A percentile compares a stretch with the other conserved stretches of the same genome.
Evolutionary conservation across 306 rosid genomes (phyloP).

Genomic region (Vigna radiata): DNA sequence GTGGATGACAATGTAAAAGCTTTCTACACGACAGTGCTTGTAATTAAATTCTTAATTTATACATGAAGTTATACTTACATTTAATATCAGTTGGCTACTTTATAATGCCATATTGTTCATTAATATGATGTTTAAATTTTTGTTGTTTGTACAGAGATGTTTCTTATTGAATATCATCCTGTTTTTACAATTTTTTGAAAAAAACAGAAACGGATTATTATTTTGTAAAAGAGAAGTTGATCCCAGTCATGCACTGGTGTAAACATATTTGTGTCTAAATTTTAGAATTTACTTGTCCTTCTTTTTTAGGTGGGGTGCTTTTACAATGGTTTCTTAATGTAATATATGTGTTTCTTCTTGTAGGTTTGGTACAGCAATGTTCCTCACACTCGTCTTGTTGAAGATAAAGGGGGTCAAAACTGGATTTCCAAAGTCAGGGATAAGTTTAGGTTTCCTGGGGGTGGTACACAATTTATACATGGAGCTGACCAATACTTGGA

Average conservation of each 20-base stretch:
- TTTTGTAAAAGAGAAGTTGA: not conserved
- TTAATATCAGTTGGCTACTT: not conserved
- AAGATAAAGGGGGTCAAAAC: slow-evolving; percentile 95
- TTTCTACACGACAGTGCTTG: not conserved
- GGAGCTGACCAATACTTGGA: slow-evolving; percentile 90
- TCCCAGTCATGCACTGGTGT: not conserved
- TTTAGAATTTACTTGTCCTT: not conserved
- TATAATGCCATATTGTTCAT: not conserved
- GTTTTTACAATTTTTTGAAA: not conserved
- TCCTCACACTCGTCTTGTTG: slow-evolving; percentile 88
- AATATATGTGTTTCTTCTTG: slow-evolving; percentile 36
- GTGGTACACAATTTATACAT: slow-evolving; percentile 93
- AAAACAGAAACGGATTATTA: not conserved
- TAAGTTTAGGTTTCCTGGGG: slow-evolving; percentile 90
- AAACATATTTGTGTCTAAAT: not conserved
- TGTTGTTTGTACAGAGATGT: not conserved
- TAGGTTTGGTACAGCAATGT: slow-evolving; percentile 94
- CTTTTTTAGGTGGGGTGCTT: not conserved
- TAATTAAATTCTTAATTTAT: not conserved
- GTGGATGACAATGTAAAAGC: not conserved
- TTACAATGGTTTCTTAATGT: slow-evolving; percentile 32
- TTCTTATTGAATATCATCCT: not conserved
- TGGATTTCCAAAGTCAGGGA: slow-evolving; percentile 72
- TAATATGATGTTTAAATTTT: not conserved
- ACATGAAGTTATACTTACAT: not conserved